Conservation (phyloP, 768 basidiomycete species). For the Tricholoma matsutake region DNA sequence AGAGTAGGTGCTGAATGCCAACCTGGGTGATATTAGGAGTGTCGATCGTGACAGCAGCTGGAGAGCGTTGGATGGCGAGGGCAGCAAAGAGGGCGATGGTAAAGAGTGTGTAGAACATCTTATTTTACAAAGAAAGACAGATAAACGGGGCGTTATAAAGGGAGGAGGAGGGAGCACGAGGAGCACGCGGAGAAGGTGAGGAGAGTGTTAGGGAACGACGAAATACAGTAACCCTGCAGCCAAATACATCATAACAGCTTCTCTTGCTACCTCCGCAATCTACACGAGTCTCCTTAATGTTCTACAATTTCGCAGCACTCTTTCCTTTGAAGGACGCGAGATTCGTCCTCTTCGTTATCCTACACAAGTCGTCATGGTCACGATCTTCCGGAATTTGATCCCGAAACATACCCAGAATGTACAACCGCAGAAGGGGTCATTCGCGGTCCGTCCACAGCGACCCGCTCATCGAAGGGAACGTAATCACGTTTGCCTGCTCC, state of each 20-base stretch:
- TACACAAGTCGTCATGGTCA: constrained; percentile 41
- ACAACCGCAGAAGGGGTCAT: constrained; percentile 60
- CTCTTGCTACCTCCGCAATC: neutral
- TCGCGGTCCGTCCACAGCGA: constrained; percentile 48
- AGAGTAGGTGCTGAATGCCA: constrained; percentile 7
- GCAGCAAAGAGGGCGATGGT: constrained; percentile 62
- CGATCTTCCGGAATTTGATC: constrained; percentile 14
- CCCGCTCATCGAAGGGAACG: constrained; percentile 60
- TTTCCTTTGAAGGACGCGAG: constrained; percentile 61
- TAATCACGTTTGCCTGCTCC: constrained; percentile 75
- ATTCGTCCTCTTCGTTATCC: constrained; percentile 66
- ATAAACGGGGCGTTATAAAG: constrained; percentile 26
- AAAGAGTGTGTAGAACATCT: constrained; percentile 82
- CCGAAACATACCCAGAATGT: constrained; percentile 70
- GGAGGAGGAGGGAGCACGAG: constrained; percentile 23
- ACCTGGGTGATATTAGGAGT: constrained; percentile 58
- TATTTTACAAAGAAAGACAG: constrained; percentile 30
- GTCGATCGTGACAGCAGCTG: constrained; percentile 53
- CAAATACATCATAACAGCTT: constrained; percentile 2
- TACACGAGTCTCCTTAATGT: no score
- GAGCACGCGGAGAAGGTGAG: constrained; percentile 25
- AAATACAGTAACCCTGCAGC: neutral
- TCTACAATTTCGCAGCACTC: constrained; percentile 40
- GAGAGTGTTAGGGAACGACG: no score
- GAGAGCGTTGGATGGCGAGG: constrained; percentile 48